Evolutionary conservation across 73 alveolate genomes (phyloP).

Genomic region (Symbiodinium natans): DNA sequence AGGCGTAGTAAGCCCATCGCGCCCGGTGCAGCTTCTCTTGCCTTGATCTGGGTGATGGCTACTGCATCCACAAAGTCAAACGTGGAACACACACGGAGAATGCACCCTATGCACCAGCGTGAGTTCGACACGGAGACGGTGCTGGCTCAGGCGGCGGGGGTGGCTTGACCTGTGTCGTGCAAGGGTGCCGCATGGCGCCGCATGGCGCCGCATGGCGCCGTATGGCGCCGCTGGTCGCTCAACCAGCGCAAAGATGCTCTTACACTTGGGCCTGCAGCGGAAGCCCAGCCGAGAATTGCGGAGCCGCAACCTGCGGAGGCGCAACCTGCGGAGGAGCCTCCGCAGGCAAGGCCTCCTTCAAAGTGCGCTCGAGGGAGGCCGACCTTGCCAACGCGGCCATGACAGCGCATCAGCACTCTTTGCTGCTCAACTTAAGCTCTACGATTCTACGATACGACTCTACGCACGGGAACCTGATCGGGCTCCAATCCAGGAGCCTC

Average conservation of each 20-base stretch:
- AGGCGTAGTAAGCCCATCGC: background rate
- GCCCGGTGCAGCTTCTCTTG: conserved; percentile 89
- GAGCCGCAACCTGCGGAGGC: background rate
- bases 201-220: too few relatives aligned
- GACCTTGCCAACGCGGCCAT: background rate
- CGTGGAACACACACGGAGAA: background rate
- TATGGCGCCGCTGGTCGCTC: background rate
- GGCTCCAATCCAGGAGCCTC: too few relatives aligned
- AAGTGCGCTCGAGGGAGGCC: background rate
- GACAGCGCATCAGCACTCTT: too few relatives aligned
- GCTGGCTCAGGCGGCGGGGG: conserved; percentile 90
- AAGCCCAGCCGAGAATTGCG: background rate
- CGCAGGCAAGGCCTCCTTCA: background rate
- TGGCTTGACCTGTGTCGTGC: conserved; percentile 6
- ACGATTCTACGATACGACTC: too few relatives aligned
- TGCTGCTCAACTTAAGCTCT: too few relatives aligned
- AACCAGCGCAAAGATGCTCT: too few relatives aligned
- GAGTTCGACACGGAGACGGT: background rate
- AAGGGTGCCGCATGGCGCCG: too few relatives aligned
- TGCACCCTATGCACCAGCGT: background rate
- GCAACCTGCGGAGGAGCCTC: background rate
- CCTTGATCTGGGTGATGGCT: too few relatives aligned
- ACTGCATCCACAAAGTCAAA: too few relatives aligned
- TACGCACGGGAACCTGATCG: too few relatives aligned
- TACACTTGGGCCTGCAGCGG: too few relatives aligned